These are phyloP conservation scores for Blastobotrys muscicola DNA, from an alignment of 805 yeast genomes.

Conservation along the genomic window DNA sequence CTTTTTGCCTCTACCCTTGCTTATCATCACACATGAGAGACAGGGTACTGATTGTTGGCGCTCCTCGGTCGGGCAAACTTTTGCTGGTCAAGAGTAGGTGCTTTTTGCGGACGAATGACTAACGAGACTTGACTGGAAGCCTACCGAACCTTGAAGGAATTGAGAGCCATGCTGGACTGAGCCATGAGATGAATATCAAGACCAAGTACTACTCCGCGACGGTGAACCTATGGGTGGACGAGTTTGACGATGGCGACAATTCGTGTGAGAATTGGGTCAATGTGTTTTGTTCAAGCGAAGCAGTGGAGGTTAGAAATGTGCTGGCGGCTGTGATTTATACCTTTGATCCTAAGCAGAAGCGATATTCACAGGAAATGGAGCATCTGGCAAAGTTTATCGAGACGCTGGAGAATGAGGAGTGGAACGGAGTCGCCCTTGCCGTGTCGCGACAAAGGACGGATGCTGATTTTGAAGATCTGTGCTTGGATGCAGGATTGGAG, in stretches of 20 bases:
- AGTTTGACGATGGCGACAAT: constrained; percentile 15
- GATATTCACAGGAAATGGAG: constrained; percentile 9
- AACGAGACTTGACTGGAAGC: constrained; percentile 21
- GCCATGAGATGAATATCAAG: constrained; percentile 18
- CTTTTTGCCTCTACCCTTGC: constrained; percentile 10
- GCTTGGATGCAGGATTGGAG: constrained; percentile 23
- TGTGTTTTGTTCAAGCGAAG: constrained; percentile 25
- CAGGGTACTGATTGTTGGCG: constrained; percentile 27
- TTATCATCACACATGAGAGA: constrained; percentile 8
- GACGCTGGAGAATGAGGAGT: constrained; percentile 16
- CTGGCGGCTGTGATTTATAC: constrained; percentile 30
- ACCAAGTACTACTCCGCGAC: constrained; percentile 28
- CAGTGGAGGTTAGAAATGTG: constrained; percentile 30
- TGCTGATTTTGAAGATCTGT: constrained; percentile 9
- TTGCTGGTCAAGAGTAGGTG: constrained; percentile 22
- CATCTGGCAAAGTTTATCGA: constrained; percentile 14
- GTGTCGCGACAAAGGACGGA: constrained; percentile 13
- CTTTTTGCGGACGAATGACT: constrained; percentile 8
- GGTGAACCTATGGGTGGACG: constrained; percentile 30
- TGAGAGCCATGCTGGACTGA: constrained; percentile 23
- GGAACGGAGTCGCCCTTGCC: constrained; percentile 22
- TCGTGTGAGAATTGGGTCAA: constrained; percentile 23
- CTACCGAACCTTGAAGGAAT: constrained; percentile 12
- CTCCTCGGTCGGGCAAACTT: constrained; percentile 27
- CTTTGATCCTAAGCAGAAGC: constrained; percentile 13